Conservation (phyloP, 2,329 filamentous ascomycete species). For the Gaeumannomyces tritici region DNA sequence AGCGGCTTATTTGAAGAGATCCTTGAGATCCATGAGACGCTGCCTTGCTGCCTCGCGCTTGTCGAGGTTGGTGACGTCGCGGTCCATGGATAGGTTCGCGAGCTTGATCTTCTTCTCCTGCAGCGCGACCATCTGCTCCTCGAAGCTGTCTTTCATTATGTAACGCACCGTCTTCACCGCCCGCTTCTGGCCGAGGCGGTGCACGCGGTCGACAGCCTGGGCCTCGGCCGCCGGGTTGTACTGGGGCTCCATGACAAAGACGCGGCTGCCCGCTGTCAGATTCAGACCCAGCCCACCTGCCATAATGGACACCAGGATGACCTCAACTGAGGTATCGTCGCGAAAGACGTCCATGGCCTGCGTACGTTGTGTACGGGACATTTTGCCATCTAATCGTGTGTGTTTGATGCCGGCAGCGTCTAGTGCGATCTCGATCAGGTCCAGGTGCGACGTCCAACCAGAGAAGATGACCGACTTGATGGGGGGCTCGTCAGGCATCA, state of each 20-base stretch:
- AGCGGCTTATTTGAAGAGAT: slow-evolving; percentile 33
- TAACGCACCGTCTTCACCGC: slow-evolving; percentile 79
- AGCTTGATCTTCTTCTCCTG: slow-evolving; percentile 90
- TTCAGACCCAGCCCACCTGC: slow-evolving; percentile 90
- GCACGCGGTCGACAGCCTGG: slow-evolving; percentile 88
- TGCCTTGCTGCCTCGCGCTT: slow-evolving; percentile 35
- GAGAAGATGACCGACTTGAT: slow-evolving; percentile 94
- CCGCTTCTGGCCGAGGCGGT: slow-evolving; percentile 83
- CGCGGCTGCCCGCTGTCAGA: slow-evolving; percentile 72
- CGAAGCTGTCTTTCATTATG: slow-evolving; percentile 84
- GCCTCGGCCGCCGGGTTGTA: slow-evolving; percentile 94
- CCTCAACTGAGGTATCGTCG: slow-evolving; percentile 57
- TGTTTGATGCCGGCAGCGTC: slow-evolving; percentile 56
- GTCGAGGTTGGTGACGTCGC: slow-evolving; percentile 16
- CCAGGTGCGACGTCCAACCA: slow-evolving; percentile 89
- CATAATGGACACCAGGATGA: slow-evolving; percentile 86
- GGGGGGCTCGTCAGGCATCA: slow-evolving; percentile 55
- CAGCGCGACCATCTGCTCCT: slow-evolving; percentile 84
- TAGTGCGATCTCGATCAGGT: slow-evolving; percentile 80
- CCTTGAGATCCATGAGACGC: slow-evolving; percentile 40
- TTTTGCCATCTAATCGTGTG: slow-evolving; percentile 81
- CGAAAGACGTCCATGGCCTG: slow-evolving; percentile 71
- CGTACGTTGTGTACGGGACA: slow-evolving; percentile 66
- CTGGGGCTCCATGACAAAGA: slow-evolving; percentile 97
- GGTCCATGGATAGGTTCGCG: slow-evolving; percentile 53